phyloP scores from a whole-genome alignment of 2,329 filamentous ascomycete species.

The Aspergillus novofumigatus region DNA sequence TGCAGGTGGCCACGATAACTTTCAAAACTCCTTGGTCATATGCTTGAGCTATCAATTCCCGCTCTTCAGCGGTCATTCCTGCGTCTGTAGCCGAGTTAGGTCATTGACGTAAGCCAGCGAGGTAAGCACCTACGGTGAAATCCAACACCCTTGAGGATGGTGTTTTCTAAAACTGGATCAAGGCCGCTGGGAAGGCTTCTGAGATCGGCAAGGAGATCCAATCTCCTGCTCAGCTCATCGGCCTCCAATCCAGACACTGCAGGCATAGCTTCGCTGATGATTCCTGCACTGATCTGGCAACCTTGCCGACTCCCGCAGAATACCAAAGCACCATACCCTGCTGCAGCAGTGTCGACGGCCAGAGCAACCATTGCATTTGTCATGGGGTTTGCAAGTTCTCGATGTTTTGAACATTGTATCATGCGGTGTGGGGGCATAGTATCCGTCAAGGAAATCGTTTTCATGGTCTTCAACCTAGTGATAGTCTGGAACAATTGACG shows the following conservation, averaged over 20 bases:
- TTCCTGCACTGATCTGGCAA: conserved; percentile 64
- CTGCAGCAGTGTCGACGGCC: conserved; percentile 63
- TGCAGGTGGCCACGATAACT: conserved; percentile 72
- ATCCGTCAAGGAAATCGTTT: conserved; percentile 28
- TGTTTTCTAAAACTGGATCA: conserved; percentile 62
- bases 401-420: conserved; percentile 55
- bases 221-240: conserved; percentile 53
- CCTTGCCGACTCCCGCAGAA: conserved; percentile 67
- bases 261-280: conserved; percentile 66
- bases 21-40: conserved; percentile 66
- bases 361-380: conserved; percentile 68
- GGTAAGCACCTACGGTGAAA: conserved; percentile 62
- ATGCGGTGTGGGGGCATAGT: conserved; percentile 35
- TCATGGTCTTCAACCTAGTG: conserved; percentile 42
- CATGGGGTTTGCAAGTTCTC: conserved; percentile 61
- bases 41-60: conserved; percentile 65
- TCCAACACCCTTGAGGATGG: conserved; percentile 63
- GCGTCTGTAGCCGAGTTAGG: conserved; percentile 35
- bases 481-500: conserved; percentile 56
- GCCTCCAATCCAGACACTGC: conserved; percentile 43
- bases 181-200: conserved; percentile 62
- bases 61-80: conserved; percentile 66
- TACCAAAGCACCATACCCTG: conserved; percentile 67
- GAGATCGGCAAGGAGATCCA: conserved; percentile 63
- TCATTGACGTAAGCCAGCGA: neutral